Evolutionary conservation across 225 moss, liverwort and hornwort species (phyloP), one percentile per base, ranked within the genome.

Genomic region (Sphagnum contortum): DNA sequence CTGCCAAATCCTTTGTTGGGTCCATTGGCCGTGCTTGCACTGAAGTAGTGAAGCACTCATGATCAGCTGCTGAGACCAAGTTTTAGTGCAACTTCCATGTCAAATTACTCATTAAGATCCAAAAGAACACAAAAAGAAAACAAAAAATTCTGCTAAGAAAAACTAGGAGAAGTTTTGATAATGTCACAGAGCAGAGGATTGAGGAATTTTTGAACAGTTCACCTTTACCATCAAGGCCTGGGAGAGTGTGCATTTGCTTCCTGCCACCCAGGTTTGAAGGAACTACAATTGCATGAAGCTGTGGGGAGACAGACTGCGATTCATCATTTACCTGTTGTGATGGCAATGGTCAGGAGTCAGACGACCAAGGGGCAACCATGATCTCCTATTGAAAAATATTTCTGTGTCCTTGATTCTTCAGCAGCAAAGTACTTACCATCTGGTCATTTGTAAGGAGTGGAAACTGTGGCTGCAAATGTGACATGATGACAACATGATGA

Each of bases 11-110:
- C 67, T 91, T 94, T 9, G 91, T 75, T 0, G 94, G 94, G 49
- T 89, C 94, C 94, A 94, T 89, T 44, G 94, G 77, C 57, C 94
- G 83, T 2, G 94, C 94, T 74, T 87, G 82, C 47, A 91, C 91
- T 82, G 83, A 14, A 68, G 57, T 45, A 29, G 29, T 29, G 29
- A 29, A 29, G 29, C 29, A 29, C 29, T 29, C 29, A 29, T 29
- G 1, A 29, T 29, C 29, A 29, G 29, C 29, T 29, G 29, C 29
- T 29, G 29, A 29, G 29, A 29, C 55, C 13, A 56, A 56, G 6
- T 13, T 13, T 13, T 12, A 29, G 29, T 29, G 29, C 29, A 29
- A 29, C 29, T 29, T 29, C 29, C 29, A 29, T 29, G 29, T 29
- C 29, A 29, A 29, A 29, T 29, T 29, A 29, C 29, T 29, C 29